Base-by-base conservation (phyloP, 2,329 filamentous ascomycete genomes). In the Aspergillus unguis region DNA sequence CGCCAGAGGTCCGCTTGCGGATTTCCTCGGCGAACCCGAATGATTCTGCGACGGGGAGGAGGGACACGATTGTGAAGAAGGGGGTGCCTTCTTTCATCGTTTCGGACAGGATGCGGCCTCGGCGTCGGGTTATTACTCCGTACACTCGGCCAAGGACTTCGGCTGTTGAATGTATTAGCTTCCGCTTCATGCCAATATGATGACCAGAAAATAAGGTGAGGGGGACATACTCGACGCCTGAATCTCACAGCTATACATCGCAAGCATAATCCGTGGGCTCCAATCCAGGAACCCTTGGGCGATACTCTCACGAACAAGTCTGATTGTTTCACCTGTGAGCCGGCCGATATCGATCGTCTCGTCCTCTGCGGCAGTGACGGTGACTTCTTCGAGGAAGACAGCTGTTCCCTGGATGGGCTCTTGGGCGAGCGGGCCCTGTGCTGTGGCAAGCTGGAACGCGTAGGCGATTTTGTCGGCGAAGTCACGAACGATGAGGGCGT, bases 11-110 rank as follows among this genome's bases (percentile, higher is more conserved):
- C 5, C 92, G 83, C 75, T 97, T 97, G 53, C 94, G 85, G 75
- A 99, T 97, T 73, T 99, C 94, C 67, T 97, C 94, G 4, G 85
- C 84, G 75, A 99, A 99, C 1, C 94, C 94, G 69, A 99, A 99
- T 6, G 88, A 94, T 73, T 96, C 92, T 23, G 91, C 92, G 0
- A 96, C 94, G 1, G 94, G 94, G 5, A 99, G 80, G 1, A 92
- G 80, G 0, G 92, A 88, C 48, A 87, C 82, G 68, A 99, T 95
- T 4, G 90, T 96, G 78, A 96, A 99, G 74, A 96, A 97, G 1
- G 92, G 92, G 0, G 90, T 96, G 26, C 94, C 92, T 67, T 96
- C 91, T 64, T 96, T 95, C 78, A 99, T 88, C 23, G 85, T 85
- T 73, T 99, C 94, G 7, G 88, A 88, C 25, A 95, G 83, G 48